These are phyloP conservation scores for Sequoiadendron giganteum DNA, from an alignment of 75 land plant genomes.

Conservation along the genomic window DNA sequence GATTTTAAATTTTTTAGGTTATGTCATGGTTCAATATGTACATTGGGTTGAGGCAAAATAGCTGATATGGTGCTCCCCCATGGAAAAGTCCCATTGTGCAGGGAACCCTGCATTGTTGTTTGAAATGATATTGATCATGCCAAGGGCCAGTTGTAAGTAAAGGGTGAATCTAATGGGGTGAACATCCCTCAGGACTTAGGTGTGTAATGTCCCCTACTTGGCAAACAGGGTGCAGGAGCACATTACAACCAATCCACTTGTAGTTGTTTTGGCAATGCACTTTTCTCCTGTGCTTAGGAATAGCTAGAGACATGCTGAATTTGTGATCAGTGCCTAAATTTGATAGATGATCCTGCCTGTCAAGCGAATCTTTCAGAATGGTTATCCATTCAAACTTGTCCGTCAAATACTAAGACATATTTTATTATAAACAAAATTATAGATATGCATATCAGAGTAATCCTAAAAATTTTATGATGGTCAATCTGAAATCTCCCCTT, in stretches of 20 bases:
- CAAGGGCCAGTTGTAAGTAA: not conserved
- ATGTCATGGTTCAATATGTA: not conserved
- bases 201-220: too few species aligned
- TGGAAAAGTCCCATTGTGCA: not conserved
- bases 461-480: too few species aligned
- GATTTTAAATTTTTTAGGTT: not conserved
- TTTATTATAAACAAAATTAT: too few species aligned
- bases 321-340: not conserved
- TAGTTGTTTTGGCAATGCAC: not conserved
- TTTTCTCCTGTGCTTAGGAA: not conserved
- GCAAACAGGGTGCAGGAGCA: not conserved
- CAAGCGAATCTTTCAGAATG: too few species aligned
- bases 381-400: too few species aligned
- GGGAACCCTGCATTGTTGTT: not conserved
- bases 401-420: too few species aligned
- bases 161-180: not conserved
- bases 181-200: not conserved
- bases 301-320: not conserved
- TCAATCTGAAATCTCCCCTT: too few species aligned
- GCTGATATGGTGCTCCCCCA: not conserved
- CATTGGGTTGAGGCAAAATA: not conserved
- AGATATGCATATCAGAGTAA: too few species aligned
- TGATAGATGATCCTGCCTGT: too few species aligned
- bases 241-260: not conserved
- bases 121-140: not conserved